These are phyloP conservation scores for Alternaria gansuensis DNA, from an alignment of 2,329 filamentous ascomycete genomes.

Conservation along the genomic window DNA sequence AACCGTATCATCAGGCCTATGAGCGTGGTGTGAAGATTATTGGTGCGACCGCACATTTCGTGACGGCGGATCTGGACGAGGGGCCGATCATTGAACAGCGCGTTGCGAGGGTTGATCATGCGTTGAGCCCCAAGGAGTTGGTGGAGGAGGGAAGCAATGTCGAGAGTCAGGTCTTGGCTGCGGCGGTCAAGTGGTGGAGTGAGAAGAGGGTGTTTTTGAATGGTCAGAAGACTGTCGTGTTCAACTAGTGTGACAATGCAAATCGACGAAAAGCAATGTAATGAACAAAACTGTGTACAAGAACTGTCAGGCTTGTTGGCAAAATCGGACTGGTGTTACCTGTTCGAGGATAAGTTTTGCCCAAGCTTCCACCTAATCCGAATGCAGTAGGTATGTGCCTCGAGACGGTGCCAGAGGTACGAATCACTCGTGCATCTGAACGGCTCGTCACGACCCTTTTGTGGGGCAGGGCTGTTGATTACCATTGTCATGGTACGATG, in stretches of 20 bases:
- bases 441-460: slow-evolving; percentile 27
- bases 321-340: neutral
- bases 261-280: neutral
- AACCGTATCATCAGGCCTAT: slow-evolving; percentile 88
- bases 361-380: neutral
- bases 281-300: neutral
- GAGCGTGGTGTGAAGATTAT: slow-evolving; percentile 90
- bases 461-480: slow-evolving; percentile 9
- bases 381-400: slow-evolving; percentile 17
- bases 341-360: neutral
- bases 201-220: slow-evolving; percentile 82
- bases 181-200: slow-evolving; percentile 84
- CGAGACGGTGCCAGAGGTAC: slow-evolving; percentile 22
- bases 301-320: neutral
- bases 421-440: slow-evolving; percentile 23
- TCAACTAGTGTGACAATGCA: slow-evolving; percentile 57
- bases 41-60: slow-evolving; percentile 85
- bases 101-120: slow-evolving; percentile 78
- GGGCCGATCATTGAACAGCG: slow-evolving; percentile 90
- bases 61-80: slow-evolving; percentile 84
- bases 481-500: slow-evolving; percentile 2
- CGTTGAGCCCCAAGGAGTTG: slow-evolving; percentile 76
- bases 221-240: slow-evolving; percentile 81
- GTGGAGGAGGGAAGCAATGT: slow-evolving; percentile 84
- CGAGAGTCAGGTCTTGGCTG: slow-evolving; percentile 82